Evolutionary conservation across 768 basidiomycete genomes (phyloP).

Genomic region (Russula brevipes): DNA sequence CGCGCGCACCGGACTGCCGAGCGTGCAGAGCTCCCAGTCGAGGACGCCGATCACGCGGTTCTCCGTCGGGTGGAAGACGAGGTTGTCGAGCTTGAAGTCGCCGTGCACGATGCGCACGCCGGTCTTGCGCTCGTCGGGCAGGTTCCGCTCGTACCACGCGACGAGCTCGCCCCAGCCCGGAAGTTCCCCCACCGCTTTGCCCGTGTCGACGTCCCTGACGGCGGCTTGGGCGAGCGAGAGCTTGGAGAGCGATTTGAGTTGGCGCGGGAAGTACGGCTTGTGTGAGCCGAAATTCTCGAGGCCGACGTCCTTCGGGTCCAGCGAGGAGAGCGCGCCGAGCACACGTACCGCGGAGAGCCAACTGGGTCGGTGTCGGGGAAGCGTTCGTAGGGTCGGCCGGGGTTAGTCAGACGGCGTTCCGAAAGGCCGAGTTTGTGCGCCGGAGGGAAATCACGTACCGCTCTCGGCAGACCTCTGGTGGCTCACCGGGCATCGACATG

Average conservation of each 20-base stretch:
- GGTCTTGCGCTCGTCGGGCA: constrained; percentile 71
- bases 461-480: constrained; percentile 56
- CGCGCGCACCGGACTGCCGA: constrained; percentile 78
- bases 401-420: not conserved
- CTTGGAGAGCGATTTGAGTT: constrained; percentile 82
- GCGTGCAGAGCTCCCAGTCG: constrained; percentile 96
- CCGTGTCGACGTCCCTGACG: constrained; percentile 60
- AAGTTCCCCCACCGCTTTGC: constrained; percentile 57
- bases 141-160: constrained; percentile 65
- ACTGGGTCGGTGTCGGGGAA: constrained; percentile 35
- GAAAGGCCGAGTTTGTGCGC: not conserved
- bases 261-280: constrained; percentile 85
- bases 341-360: constrained; percentile 74
- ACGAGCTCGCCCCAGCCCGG: constrained; percentile 70
- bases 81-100: constrained; percentile 97
- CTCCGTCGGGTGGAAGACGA: constrained; percentile 90
- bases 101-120: constrained; percentile 91
- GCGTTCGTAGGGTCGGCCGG: not conserved
- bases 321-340: constrained; percentile 60
- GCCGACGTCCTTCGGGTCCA: constrained; percentile 61
- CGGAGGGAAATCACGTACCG: constrained; percentile 45
- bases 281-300: constrained; percentile 66
- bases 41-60: constrained; percentile 91
- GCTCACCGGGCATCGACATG: constrained; percentile 63
- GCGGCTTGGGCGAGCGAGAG: constrained; percentile 77